phyloP scores from a whole-genome alignment of 129 eudicot genomes.

The Erigeron canadensis region DNA sequence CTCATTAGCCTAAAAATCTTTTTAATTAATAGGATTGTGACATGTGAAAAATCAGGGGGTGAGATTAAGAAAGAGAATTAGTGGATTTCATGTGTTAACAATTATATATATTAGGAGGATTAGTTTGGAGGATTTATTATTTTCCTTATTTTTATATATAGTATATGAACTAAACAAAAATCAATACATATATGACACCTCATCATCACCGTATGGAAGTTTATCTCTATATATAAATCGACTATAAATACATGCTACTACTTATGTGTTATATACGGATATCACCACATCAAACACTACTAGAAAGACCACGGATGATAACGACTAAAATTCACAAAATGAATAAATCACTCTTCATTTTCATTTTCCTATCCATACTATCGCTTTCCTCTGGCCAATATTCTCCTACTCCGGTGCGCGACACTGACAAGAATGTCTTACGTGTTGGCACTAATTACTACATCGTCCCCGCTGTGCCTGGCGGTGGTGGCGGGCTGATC shows the following conservation, averaged over 20 bases:
- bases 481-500: neutral
- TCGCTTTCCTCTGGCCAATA: neutral
- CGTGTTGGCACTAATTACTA: neutral
- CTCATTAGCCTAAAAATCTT: too few relatives aligned
- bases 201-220: too few relatives aligned
- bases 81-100: too few relatives aligned
- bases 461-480: neutral
- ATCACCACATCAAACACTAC: neutral
- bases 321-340: neutral
- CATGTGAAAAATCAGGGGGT: too few relatives aligned
- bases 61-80: too few relatives aligned
- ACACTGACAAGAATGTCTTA: neutral
- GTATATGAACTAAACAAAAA: neutral
- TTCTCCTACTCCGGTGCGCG: neutral
- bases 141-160: too few relatives aligned
- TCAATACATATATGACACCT: neutral
- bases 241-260: neutral
- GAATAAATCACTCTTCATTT: neutral
- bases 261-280: neutral
- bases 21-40: too few relatives aligned
- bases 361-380: neutral
- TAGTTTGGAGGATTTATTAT: too few relatives aligned
- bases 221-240: too few relatives aligned
- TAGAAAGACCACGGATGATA: neutral
- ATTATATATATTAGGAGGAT: too few relatives aligned